Evolutionary conservation across 73 alveolate species (phyloP).

Genomic region (Tetrahymena borealis): DNA sequence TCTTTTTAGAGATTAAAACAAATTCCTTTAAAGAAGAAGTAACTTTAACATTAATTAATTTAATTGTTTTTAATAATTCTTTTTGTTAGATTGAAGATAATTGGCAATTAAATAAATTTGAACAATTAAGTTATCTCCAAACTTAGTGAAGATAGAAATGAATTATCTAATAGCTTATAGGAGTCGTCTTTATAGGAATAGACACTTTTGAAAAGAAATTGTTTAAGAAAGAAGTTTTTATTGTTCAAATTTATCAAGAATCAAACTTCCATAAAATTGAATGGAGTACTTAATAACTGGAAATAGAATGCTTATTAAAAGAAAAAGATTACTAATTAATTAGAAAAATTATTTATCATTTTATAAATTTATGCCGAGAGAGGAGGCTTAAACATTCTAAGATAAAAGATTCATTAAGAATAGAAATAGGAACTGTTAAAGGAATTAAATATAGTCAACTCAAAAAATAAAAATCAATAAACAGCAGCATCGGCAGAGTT

Average conservation of each 20-base stretch:
- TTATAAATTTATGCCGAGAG: background rate
- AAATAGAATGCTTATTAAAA: background rate
- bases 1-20: background rate
- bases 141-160: background rate
- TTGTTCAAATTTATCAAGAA: background rate
- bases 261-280: background rate
- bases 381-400: background rate
- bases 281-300: background rate
- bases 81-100: background rate
- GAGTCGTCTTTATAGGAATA: background rate
- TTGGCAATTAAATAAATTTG: background rate
- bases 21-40: background rate
- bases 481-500: background rate
- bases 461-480: background rate
- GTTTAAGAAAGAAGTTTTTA: background rate
- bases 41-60: background rate
- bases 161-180: background rate
- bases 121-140: background rate
- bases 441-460: background rate
- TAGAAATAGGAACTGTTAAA: background rate
- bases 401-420: background rate
- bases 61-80: background rate
- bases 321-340: background rate
- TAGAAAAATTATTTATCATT: background rate
- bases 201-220: background rate